Conservation (phyloP, 805 yeast species). For the Ogataea nonfermentans region DNA sequence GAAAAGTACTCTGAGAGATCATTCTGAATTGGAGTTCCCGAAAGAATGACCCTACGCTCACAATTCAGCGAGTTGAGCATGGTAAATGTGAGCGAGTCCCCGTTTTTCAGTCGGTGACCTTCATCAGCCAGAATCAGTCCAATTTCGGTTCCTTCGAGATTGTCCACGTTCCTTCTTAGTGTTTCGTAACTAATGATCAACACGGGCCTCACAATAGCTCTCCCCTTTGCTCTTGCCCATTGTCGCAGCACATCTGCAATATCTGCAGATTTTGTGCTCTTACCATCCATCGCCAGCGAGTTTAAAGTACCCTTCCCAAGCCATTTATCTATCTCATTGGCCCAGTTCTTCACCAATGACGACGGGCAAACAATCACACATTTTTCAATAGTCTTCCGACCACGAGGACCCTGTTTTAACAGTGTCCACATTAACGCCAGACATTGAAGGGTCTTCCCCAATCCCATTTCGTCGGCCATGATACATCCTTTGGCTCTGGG, state of each 20-base stretch:
- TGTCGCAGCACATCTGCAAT: slow-evolving; percentile 64
- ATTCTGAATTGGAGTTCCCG: slow-evolving; percentile 97
- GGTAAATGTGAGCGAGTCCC: slow-evolving; percentile 88
- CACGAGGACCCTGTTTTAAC: slow-evolving; percentile 83
- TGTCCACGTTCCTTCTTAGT: slow-evolving; percentile 77
- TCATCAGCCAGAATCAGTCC: slow-evolving; percentile 87
- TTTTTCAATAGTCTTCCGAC: slow-evolving; percentile 78
- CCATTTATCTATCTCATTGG: slow-evolving; percentile 94
- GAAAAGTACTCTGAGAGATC: slow-evolving; percentile 94
- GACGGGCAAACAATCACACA: slow-evolving; percentile 95
- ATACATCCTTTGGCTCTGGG: slow-evolving; percentile 90
- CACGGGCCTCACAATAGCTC: slow-evolving; percentile 89
- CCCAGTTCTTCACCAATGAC: slow-evolving; percentile 93
- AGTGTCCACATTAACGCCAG: slow-evolving; percentile 90
- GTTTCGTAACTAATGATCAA: slow-evolving; percentile 94
- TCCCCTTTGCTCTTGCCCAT: slow-evolving; percentile 88
- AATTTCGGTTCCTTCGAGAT: slow-evolving; percentile 70
- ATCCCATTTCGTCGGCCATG: slow-evolving; percentile 98
- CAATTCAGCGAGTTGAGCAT: slow-evolving; percentile 83
- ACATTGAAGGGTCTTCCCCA: slow-evolving; percentile 90
- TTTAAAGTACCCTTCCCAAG: slow-evolving; percentile 86
- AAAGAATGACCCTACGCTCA: slow-evolving; percentile 82
- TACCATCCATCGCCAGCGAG: slow-evolving; percentile 92
- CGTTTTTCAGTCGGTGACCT: slow-evolving; percentile 81
- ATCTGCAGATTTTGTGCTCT: slow-evolving; percentile 63